phyloP scores from a whole-genome alignment of 768 basidiomycete species.

The Symmetrospora coprosmae region DNA sequence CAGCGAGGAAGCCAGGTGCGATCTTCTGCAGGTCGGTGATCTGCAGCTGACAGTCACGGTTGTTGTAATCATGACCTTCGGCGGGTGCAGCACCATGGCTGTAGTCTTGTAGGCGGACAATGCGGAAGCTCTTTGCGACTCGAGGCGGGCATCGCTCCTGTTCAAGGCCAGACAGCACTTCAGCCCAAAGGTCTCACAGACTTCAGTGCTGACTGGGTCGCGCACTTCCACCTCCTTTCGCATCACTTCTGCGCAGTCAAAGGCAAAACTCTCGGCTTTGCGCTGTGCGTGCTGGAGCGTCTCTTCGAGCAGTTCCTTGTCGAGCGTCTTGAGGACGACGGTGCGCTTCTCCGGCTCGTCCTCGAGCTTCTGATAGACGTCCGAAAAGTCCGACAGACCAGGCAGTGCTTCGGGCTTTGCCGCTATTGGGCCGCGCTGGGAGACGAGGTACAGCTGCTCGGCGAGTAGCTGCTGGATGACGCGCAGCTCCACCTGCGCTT shows the following conservation, averaged over 20 bases:
- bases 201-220: not conserved
- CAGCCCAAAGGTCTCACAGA: not conserved
- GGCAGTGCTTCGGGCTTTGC: constrained; percentile 27
- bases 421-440: not conserved
- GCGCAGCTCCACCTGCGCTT: not conserved
- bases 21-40: constrained; percentile 62
- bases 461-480: not conserved
- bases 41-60: constrained; percentile 53
- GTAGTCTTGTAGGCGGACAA: constrained; percentile 60
- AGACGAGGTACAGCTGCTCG: not conserved
- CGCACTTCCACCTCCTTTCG: constrained; percentile 57
- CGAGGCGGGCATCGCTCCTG: constrained; percentile 50
- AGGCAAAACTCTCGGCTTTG: constrained; percentile 42
- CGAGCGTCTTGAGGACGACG: constrained; percentile 44
- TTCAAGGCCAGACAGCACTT: not conserved
- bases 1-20: constrained; percentile 44
- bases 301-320: constrained; percentile 11
- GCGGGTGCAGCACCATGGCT: not conserved
- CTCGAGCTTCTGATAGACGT: constrained; percentile 14
- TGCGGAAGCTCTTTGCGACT: constrained; percentile 58
- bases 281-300: constrained; percentile 6
- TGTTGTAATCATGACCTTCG: constrained; percentile 40
- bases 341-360: constrained; percentile 34
- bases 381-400: not conserved
- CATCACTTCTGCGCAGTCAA: constrained; percentile 50